These are phyloP conservation scores for Candida odintsovae DNA, from an alignment of 805 yeast genomes.

Conservation along the genomic window DNA sequence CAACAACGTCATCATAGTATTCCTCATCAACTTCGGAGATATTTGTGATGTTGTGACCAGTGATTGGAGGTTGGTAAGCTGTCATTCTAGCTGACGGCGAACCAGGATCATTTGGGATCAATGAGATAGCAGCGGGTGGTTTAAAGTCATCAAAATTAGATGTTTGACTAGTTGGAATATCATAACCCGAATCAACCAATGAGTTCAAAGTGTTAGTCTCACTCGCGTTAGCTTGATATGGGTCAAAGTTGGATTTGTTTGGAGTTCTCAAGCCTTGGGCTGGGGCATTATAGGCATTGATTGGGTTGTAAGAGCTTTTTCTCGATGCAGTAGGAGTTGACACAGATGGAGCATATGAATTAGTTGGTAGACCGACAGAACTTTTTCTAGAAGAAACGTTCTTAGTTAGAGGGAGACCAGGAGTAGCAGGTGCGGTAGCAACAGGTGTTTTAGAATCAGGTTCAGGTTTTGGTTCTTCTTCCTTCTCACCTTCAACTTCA, in stretches of 20 bases:
- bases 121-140: conserved; percentile 7
- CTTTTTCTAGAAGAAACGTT: neutral
- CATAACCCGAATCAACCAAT: neutral
- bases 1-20: conserved; percentile 40
- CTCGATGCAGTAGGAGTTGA: conserved; percentile 1
- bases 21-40: conserved; percentile 37
- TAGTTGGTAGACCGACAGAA: neutral
- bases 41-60: conserved; percentile 11
- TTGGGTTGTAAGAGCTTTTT: conserved; percentile 6
- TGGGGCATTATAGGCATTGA: neutral
- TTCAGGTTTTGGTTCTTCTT: neutral
- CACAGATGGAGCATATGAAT: conserved; percentile 5
- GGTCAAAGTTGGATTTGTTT: conserved; percentile 4
- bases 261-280: neutral
- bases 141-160: conserved; percentile 10
- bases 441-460: neutral
- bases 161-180: conserved; percentile 1
- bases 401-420: neutral
- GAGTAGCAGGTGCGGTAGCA: neutral
- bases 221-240: conserved; percentile 4
- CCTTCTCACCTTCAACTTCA: neutral
- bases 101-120: conserved; percentile 7
- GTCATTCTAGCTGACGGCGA: conserved; percentile 24
- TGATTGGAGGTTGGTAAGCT: conserved; percentile 22
- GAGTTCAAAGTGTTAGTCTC: conserved; percentile 1